Conservation (phyloP, 208 protist species). For the Lotmaria passim region DNA sequence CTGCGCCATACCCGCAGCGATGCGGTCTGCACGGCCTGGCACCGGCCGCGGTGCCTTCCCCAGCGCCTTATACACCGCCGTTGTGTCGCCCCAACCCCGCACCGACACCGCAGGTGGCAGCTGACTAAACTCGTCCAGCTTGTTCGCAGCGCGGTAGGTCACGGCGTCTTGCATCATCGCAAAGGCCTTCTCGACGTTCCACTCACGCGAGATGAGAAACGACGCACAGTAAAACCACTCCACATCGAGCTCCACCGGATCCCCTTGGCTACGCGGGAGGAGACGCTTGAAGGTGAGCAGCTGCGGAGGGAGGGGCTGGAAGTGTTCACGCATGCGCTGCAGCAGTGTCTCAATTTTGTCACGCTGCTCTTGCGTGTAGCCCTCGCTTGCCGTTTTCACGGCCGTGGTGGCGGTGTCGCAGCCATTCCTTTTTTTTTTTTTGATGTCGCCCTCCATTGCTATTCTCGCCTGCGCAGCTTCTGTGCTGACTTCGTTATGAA, state of each 20-base stretch:
- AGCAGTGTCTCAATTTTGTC: constrained; percentile 53
- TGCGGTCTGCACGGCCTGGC: constrained; percentile 29
- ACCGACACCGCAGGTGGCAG: constrained; percentile 55
- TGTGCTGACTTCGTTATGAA: background rate
- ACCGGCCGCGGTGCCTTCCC: constrained; percentile 1
- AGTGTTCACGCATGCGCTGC: constrained; percentile 29
- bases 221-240: constrained; percentile 44
- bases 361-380: constrained; percentile 34
- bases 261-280: background rate
- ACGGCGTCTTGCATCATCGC: constrained; percentile 47
- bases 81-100: constrained; percentile 47
- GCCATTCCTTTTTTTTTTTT: background rate
- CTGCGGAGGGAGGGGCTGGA: constrained; percentile 26
- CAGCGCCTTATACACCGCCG: constrained; percentile 14
- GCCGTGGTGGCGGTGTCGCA: background rate
- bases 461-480: background rate
- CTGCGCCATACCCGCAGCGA: constrained; percentile 34
- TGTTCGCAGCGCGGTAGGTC: constrained; percentile 36
- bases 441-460: background rate
- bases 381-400: background rate
- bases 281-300: constrained; percentile 6
- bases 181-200: constrained; percentile 63
- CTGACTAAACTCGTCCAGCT: constrained; percentile 43
- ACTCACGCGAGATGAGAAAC: constrained; percentile 56
- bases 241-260: constrained; percentile 26